Percentiles rank a stretch among this genome's conserved stretches.
Evolutionary conservation across 2,329 filamentous ascomycete species (phyloP).

Genomic region (Aspergillus brunneoviolaceus): DNA sequence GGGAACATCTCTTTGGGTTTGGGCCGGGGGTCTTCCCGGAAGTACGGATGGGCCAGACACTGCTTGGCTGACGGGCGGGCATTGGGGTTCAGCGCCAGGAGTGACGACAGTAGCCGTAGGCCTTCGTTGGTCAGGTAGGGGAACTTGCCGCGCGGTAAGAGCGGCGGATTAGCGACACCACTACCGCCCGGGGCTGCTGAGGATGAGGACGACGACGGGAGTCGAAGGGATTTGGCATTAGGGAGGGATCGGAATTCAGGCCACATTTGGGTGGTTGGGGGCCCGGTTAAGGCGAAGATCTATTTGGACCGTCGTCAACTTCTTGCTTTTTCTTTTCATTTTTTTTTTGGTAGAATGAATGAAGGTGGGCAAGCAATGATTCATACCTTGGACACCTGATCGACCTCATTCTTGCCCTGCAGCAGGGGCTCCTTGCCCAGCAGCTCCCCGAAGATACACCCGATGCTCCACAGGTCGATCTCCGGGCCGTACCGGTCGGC

Average conservation of each 20-base stretch:
- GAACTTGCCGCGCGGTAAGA: constrained; percentile 71
- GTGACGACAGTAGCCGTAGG: constrained; percentile 63
- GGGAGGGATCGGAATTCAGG: constrained; percentile 82
- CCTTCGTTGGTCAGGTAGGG: constrained; percentile 77
- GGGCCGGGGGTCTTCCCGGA: constrained; percentile 81
- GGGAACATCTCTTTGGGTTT: constrained; percentile 93
- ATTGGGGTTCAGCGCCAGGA: constrained; percentile 74
- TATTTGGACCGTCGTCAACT: constrained; percentile 19
- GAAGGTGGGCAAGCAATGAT: too few species aligned
- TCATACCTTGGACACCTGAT: constrained; percentile 69
- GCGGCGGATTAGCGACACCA: constrained; percentile 35
- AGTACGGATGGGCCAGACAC: constrained; percentile 79
- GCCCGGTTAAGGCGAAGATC: constrained; percentile 86
- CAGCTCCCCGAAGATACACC: constrained; percentile 93
- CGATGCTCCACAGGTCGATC: constrained; percentile 94
- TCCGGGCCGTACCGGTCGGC: constrained; percentile 70
- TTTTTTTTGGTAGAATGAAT: too few species aligned
- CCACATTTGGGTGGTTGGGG: constrained; percentile 81
- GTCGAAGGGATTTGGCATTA: constrained; percentile 75
- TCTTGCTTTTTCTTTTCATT: too few species aligned
- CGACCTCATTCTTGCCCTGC: constrained; percentile 88
- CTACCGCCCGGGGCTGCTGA: constrained; percentile 13
- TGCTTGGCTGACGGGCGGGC: constrained; percentile 68
- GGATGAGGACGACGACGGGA: constrained; percentile 53
- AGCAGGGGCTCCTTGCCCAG: constrained; percentile 79